Evolutionary conservation across 2,329 filamentous ascomycete species (phyloP), one percentile per base, ranked within the genome.

Genomic region (Gnomoniopsis sp.): DNA sequence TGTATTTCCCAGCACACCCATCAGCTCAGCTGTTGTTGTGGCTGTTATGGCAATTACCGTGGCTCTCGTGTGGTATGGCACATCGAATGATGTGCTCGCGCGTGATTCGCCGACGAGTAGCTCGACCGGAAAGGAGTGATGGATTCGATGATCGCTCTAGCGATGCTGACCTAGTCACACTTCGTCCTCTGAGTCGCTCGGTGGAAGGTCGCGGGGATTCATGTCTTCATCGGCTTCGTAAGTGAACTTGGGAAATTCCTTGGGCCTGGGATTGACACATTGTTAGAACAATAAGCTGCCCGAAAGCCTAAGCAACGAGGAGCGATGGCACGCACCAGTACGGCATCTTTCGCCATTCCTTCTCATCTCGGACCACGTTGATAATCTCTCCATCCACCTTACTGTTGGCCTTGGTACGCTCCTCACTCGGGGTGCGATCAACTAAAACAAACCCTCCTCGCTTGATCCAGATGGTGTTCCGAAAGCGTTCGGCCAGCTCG

Each of bases 381-480:
- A 96, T 81, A 67, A 99, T 97, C 73, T 96, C 91, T 15, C 93
- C 95, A 54, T 84, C 82, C 14, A 96, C 83, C 72, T 91, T 92
- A 67, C 91, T 91, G 30, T 58, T 62, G 48, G 88, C 87, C 53
- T 87, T 77, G 38, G 44, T 48, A 23, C 82, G 85, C 30, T 86
- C 85, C 41, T 87, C 78, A 2, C 83, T 79, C 33, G 81, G 79
- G 23, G 84, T 88, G 17, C 78, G 67, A 65, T 98, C 90, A 15
- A 96, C 82, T 12, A 98, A 76, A 33, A 97, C 92, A 72, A 88
- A 98, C 0, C 91, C 91, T 33, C 92, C 90, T 19, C 91, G 87
- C 74, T 90, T 93, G 72, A 98, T 89, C 90, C 91, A 98, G 63
- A 98, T 91, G 2, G 91, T 95, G 64, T 91, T 95, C 62, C 93